These are phyloP conservation scores for Helicostylum pulchrum DNA, from an alignment of 192 early-diverging fungal species.

Conservation along the genomic window DNA sequence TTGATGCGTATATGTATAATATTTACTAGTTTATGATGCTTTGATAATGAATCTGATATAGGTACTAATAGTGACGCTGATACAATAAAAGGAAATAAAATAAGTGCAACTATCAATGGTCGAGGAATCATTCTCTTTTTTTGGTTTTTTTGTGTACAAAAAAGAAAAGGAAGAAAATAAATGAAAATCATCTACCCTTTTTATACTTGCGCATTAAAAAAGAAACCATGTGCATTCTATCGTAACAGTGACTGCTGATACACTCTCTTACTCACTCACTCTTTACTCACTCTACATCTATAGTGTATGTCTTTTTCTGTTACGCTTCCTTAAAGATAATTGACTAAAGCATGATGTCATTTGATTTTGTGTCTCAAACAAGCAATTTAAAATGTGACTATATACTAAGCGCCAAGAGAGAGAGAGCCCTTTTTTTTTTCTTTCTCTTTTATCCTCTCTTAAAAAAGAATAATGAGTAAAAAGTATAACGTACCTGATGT, in stretches of 20 bases:
- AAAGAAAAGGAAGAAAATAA: background rate
- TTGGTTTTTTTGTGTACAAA: background rate
- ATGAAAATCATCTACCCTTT: background rate
- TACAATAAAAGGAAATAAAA: slow-evolving; percentile 2
- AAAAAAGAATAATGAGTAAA: background rate
- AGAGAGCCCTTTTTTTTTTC: background rate
- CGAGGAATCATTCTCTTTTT: slow-evolving; percentile 4
- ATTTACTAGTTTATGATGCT: slow-evolving; percentile 13
- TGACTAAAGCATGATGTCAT: too few species aligned
- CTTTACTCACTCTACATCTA: too few species aligned
- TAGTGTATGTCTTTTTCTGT: background rate
- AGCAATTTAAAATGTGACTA: slow-evolving; percentile 1
- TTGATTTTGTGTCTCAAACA: slow-evolving; percentile 1
- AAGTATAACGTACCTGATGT: background rate
- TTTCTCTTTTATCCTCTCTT: background rate
- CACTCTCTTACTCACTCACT: background rate
- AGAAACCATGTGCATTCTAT: too few species aligned
- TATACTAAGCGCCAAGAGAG: slow-evolving; percentile 5
- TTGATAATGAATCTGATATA: background rate
- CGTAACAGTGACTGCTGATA: background rate
- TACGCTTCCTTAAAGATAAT: too few species aligned
- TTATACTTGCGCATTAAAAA: too few species aligned
- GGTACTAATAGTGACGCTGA: slow-evolving; percentile 6
- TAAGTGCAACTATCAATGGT: background rate
- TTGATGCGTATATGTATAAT: too few species aligned